Conservation (phyloP, 2,329 filamentous ascomycete species). For the Tolypocladium cylindrosporum region DNA sequence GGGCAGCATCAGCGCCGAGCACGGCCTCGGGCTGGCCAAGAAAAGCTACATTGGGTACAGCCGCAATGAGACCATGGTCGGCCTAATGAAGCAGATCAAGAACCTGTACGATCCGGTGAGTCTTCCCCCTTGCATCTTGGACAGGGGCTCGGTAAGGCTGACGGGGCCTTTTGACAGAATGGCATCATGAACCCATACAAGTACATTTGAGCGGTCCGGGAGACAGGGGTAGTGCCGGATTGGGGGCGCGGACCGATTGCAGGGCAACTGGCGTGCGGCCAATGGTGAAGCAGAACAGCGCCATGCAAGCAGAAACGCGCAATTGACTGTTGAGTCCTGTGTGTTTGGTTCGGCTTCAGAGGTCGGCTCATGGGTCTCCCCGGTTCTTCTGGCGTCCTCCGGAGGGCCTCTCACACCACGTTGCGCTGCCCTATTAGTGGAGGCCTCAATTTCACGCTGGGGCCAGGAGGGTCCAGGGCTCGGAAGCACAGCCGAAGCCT, state of each 20-base stretch:
- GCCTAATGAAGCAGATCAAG: conserved; percentile 93
- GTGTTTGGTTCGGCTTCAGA: background rate
- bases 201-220: conserved; percentile 51
- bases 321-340: background rate
- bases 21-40: conserved; percentile 89
- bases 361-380: background rate
- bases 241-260: background rate
- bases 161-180: conserved; percentile 47
- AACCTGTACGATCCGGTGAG: conserved; percentile 86
- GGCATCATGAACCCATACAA: conserved; percentile 99
- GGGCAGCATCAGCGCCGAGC: conserved; percentile 94
- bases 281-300: background rate
- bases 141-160: conserved; percentile 10
- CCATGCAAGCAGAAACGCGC: background rate
- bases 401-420: background rate
- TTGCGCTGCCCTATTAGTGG: background rate
- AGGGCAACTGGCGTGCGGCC: background rate
- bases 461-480: background rate
- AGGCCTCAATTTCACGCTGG: background rate
- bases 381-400: background rate
- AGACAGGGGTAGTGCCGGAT: background rate
- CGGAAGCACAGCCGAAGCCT: conserved; percentile 1
- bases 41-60: conserved; percentile 94
- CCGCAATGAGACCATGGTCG: conserved; percentile 76
- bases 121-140: conserved; percentile 5